A percentile compares a stretch with the other conserved stretches of the same genome.
Evolutionary conservation across 164 flowering plant species (phyloP).

Genomic region (Chimonanthus salicifolius): DNA sequence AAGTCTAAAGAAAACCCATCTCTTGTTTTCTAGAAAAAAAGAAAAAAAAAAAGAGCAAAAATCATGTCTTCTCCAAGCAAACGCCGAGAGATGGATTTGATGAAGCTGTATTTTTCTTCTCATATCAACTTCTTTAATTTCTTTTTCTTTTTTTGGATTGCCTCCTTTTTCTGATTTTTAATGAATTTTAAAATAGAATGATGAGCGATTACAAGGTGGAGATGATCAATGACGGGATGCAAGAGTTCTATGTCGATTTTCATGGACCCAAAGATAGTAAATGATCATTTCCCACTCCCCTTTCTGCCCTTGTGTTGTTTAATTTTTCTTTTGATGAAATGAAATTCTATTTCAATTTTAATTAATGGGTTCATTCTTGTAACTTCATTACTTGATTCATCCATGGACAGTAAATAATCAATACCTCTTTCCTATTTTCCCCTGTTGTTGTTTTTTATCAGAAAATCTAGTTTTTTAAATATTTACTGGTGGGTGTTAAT

Average conservation of each 20-base stretch:
- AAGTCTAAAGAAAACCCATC: background rate
- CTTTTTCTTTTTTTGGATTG: background rate
- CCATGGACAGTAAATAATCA: slow-evolving; percentile 66
- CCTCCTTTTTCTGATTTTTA: slow-evolving; percentile 2
- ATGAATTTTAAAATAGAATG: slow-evolving; percentile 16
- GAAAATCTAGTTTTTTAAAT: too few species aligned
- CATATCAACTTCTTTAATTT: background rate
- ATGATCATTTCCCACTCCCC: slow-evolving; percentile 20
- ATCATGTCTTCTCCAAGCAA: slow-evolving; percentile 84
- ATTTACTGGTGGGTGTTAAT: too few species aligned
- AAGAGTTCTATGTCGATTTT: slow-evolving; percentile 85
- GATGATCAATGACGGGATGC: slow-evolving; percentile 94
- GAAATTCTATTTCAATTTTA: background rate
- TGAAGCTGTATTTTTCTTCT: slow-evolving; percentile 49
- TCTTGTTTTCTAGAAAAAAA: background rate
- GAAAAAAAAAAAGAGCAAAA: slow-evolving; percentile 5
- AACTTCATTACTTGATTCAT: slow-evolving; percentile 9
- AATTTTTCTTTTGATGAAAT: background rate
- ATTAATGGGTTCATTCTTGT: background rate
- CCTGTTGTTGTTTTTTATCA: background rate
- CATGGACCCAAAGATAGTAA: slow-evolving; percentile 91
- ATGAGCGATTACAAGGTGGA: slow-evolving; percentile 56
- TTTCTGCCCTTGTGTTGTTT: slow-evolving; percentile 2
- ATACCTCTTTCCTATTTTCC: slow-evolving; percentile 11
- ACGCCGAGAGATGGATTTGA: slow-evolving; percentile 73